Evolutionary conservation across 768 basidiomycete genomes (phyloP), one percentile per base, ranked within the genome.

Genomic region (Russula brevipes): DNA sequence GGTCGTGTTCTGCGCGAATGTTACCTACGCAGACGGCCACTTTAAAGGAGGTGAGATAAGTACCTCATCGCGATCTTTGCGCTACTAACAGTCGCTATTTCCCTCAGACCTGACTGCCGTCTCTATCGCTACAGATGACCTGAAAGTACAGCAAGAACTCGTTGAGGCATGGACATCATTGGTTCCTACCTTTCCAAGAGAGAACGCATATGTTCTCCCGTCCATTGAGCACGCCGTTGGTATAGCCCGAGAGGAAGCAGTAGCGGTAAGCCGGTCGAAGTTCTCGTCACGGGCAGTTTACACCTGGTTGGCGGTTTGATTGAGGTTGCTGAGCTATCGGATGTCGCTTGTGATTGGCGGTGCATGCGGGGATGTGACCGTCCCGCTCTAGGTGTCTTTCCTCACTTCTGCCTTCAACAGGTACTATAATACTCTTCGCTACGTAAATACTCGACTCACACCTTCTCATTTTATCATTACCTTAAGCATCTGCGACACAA

Each of bases 1-100:
- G 54, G 90, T 95, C 61, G 84, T 98, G 51, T 98, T 99, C 74
- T 98, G 95, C 75, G 87, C 94, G 53, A 99, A 98, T 73, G 89
- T 97, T 38, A 99, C 97, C 0, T 99, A 96, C 70, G 81, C 84
- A 1, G 86, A 91, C 66, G 97, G 97, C 0, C 79, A 81, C 38
- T 98, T 85, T 72, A 98, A 98, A 77, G 89, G 91, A 56, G 96
- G 96, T 93, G 69, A 72, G 82, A 71, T 19, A 9, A 4, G 16
- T 19, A 16, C 30, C 49, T 63, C 39, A 39, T 51, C 2, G 49
- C 42, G 59, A 17, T 70, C 38, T 39, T 9, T 14, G 19, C 49
- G 33, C 16, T 10, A 24, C 36, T 63, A 42, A 63, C 30, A 53
- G 45, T 51, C 9, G 16, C 38, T 33, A 11, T 46, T 57, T 75